Base-by-base conservation (phyloP, 164 flowering plant genomes). In the Tetrastigma voinierianum region DNA sequence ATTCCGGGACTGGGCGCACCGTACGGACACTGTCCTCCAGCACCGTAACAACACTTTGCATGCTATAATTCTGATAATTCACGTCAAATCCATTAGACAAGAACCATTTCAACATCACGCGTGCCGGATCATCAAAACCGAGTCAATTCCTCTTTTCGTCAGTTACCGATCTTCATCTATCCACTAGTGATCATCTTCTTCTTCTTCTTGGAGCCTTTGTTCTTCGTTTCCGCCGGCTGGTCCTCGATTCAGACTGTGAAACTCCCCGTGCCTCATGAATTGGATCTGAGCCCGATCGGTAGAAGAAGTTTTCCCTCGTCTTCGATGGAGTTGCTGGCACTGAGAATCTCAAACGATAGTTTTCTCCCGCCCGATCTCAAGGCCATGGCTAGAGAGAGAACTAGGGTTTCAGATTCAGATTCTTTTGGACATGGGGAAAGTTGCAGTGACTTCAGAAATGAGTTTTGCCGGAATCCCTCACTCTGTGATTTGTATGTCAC, bases 341-440 rank as follows among this genome's bases (percentile, higher is more conserved):
- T 65, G 18, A 89, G 84, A 63, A 84, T 69, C 59, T 84, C 89
- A 77, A 87, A 89, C 3, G 96, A 89, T 15, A 87, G 78, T 59
- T 83, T 83, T 51, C 85, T 68, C 11, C 77, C 81, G 18, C 74
- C 59, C 32, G 83, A 78, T 83, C 80, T 72, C 80, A 76, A 71
- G 46, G 70, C 84, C 93, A 84, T 82, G 51, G 61, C 17, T 15
- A 43, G 13, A 24, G 46, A 57, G 23, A 21, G 24, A 57, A 15
- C 40, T 32, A 32, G 40, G 40, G 40, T 32, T 32, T 32, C 40
- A 32, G 40, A 32, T 32, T 32, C 40, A 32, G 40, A 32, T 32
- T 4, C 6, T 32, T 32, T 32, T 32, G 40, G 6, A 32, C 7
- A 32, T 32, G 40, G 40, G 40, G 40, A 32, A 32, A 32, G 40